These are phyloP conservation scores for Talaromyces sp. DNA, from an alignment of 2,329 filamentous ascomycete species.

Conservation along the genomic window DNA sequence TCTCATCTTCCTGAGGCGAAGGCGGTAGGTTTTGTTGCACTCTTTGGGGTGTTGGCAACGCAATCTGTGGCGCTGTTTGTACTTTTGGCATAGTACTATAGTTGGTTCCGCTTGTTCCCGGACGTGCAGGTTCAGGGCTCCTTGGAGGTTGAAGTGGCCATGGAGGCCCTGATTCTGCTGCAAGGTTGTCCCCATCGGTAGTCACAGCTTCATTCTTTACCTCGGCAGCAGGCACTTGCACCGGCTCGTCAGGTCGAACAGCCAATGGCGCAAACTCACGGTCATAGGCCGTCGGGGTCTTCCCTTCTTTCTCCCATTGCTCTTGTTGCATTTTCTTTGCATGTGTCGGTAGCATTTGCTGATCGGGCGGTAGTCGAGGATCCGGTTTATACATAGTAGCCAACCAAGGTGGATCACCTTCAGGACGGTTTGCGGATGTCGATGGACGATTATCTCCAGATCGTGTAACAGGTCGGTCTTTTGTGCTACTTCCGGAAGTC, in stretches of 20 bases:
- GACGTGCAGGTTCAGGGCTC: conserved; percentile 35
- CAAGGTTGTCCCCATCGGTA: conserved; percentile 6
- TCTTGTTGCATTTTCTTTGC: conserved; percentile 89
- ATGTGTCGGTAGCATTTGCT: conserved; percentile 92
- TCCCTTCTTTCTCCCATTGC: conserved; percentile 90
- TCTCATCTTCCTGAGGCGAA: conserved; percentile 54
- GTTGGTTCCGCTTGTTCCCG: conserved; percentile 48
- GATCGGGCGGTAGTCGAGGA: conserved; percentile 86
- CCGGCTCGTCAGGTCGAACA: conserved; percentile 37
- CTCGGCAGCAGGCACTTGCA: conserved; percentile 26
- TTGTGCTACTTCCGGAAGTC: conserved; percentile 35
- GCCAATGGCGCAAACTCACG: conserved; percentile 80
- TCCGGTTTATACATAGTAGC: conserved; percentile 94
- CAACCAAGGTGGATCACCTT: conserved; percentile 95
- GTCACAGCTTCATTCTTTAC: conserved; percentile 20
- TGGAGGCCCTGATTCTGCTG: conserved; percentile 13
- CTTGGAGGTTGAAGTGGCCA: conserved; percentile 34
- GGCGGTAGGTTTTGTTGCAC: conserved; percentile 46
- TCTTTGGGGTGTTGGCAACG: conserved; percentile 38
- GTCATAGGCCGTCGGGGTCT: conserved; percentile 81
- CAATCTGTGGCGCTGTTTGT: conserved; percentile 38
- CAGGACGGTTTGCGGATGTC: conserved; percentile 67
- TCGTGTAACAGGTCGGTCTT: conserved; percentile 61
- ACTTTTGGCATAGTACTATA: conserved; percentile 53
- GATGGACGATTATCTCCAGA: conserved; percentile 55